Percentiles rank a stretch among this genome's conserved stretches.
Evolutionary conservation across 257 asterid species (phyloP).

Genomic region (Lantana camara): DNA sequence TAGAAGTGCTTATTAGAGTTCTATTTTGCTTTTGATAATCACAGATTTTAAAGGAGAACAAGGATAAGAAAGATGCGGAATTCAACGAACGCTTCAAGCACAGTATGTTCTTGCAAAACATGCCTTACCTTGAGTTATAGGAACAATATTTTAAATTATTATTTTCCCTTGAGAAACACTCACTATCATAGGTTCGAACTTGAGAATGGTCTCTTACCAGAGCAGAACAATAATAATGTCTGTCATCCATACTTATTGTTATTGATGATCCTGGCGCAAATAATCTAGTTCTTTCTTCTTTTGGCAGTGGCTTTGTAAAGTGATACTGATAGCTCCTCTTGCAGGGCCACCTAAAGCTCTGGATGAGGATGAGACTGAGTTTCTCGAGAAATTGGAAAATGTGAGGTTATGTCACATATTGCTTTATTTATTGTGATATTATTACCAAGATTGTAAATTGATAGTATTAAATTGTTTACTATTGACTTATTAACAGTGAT

Average conservation of each 20-base stretch:
- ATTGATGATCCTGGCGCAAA: constrained; percentile 3
- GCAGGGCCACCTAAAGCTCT: constrained; percentile 97
- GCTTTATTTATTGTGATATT: constrained; percentile 5
- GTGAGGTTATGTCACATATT: constrained; percentile 46
- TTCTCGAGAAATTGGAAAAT: constrained; percentile 77
- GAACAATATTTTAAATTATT: background rate
- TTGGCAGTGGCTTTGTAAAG: background rate
- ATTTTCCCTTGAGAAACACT: no score
- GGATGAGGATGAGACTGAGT: constrained; percentile 97
- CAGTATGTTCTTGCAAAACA: constrained; percentile 46
- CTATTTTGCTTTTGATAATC: constrained; percentile 12
- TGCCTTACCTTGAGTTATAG: background rate
- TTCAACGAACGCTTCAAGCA: constrained; percentile 96
- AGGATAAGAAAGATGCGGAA: constrained; percentile 93
- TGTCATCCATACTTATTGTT: background rate
- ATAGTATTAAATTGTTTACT: no score
- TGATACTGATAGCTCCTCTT: constrained; percentile 20
- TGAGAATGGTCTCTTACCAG: constrained; percentile 10
- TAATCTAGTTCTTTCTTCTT: constrained; percentile 6
- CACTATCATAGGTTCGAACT: constrained; percentile 10
- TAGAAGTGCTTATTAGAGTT: constrained; percentile 7
- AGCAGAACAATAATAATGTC: constrained; percentile 7
- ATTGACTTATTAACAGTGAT: no score
- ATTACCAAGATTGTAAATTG: background rate
- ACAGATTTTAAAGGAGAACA: constrained; percentile 83